Percentiles rank a stretch among this genome's conserved stretches.
phyloP scores from a whole-genome alignment of 2,329 filamentous ascomycete species.

The Aureobasidium sp. region DNA sequence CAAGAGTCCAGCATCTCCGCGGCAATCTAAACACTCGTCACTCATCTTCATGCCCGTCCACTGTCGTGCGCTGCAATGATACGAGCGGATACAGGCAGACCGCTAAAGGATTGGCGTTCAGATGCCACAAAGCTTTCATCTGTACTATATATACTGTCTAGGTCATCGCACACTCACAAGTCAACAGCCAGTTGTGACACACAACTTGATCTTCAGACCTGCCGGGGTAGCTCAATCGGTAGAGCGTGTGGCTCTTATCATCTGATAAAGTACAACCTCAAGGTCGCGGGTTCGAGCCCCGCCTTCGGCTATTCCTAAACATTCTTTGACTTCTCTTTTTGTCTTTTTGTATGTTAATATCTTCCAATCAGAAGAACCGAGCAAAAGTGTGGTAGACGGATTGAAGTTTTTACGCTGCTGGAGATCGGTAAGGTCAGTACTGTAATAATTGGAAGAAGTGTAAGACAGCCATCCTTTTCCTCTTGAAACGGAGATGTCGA shows the following conservation, averaged over 20 bases:
- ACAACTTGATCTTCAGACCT: background rate
- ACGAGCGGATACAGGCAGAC: too few species aligned
- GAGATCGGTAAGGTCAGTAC: too few species aligned
- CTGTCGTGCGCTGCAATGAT: too few species aligned
- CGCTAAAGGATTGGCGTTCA: too few species aligned
- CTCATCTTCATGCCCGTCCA: too few species aligned
- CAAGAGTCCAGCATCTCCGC: too few species aligned
- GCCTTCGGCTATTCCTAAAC: constrained; percentile 10
- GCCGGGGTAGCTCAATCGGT: constrained; percentile 41
- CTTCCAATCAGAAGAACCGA: too few species aligned
- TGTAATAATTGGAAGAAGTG: too few species aligned
- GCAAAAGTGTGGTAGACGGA: background rate
- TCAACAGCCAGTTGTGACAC: background rate
- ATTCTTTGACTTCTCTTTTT: background rate
- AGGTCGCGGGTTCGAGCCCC: constrained; percentile 11
- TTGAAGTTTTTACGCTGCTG: background rate
- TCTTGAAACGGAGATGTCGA: too few species aligned
- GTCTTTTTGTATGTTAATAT: background rate
- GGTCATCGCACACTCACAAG: background rate
- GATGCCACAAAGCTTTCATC: too few species aligned
- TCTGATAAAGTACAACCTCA: background rate
- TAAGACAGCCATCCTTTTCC: too few species aligned
- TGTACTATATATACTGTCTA: background rate
- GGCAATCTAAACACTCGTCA: too few species aligned
- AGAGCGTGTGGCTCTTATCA: constrained; percentile 39